A percentile compares a stretch with the other conserved stretches of the same genome.
Conservation (phyloP, 2,329 filamentous ascomycete genomes). For the Venturia nashicola region DNA sequence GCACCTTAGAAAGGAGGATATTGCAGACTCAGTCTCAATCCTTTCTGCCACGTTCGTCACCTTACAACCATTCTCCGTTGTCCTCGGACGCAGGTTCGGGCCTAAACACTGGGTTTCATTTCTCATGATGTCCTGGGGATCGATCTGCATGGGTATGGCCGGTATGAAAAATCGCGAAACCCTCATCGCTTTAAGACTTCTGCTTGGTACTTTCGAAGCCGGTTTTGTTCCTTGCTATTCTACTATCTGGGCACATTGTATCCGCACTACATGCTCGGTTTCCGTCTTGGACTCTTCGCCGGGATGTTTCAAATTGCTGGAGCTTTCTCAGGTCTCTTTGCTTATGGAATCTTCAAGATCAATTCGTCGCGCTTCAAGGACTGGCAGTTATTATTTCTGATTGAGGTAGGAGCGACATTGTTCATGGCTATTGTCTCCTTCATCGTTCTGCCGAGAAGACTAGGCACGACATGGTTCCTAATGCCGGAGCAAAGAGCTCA, state of each 20-base stretch:
- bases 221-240: conserved; percentile 49
- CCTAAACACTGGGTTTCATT: conserved; percentile 23
- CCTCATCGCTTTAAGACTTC: conserved; percentile 24
- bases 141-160: conserved; percentile 32
- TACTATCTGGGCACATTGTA: conserved; percentile 47
- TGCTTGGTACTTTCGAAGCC: conserved; percentile 28
- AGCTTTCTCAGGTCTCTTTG: conserved; percentile 42
- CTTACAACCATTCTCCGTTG: conserved; percentile 29
- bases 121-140: conserved; percentile 28
- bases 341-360: conserved; percentile 40
- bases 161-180: conserved; percentile 23
- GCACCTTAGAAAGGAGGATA: neutral
- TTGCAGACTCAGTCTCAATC: neutral
- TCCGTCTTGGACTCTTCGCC: conserved; percentile 42
- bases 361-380: conserved; percentile 31
- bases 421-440: conserved; percentile 34
- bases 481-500: conserved; percentile 32
- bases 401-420: conserved; percentile 37
- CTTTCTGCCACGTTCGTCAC: conserved; percentile 23
- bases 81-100: conserved; percentile 28
- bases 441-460: conserved; percentile 37
- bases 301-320: conserved; percentile 44
- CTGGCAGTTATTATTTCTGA: conserved; percentile 39
- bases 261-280: conserved; percentile 43
- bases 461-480: conserved; percentile 40